Evolutionary conservation across 2,329 filamentous ascomycete genomes (phyloP), one percentile per base, ranked within the genome.

Genomic region (Thelonectria rubi): DNA sequence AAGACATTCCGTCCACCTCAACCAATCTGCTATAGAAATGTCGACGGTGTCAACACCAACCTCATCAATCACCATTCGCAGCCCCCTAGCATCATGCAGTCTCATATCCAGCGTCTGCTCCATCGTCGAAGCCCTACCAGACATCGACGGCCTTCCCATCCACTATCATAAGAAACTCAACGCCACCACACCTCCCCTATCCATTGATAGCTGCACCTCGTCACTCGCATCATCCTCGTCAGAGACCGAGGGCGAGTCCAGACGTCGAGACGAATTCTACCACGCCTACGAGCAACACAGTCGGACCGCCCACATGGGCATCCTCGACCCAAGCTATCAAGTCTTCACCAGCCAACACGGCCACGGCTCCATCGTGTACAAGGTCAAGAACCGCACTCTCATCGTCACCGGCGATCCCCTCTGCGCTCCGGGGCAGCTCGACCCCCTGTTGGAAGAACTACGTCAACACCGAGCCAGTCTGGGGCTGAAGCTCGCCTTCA

Each of bases 281-380:
- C 24, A 42, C 24, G 56, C 60, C 1, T 68, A 68, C 21, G 42
- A 62, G n/a, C 58, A 55, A 26, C 62, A 62, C 54, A 65, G 67
- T 45, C 52, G 62, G 17, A 66, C 67, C 9, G 62, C 66, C 9
- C 67, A 69, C 60, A 69, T 69, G 67, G 65, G 66, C 8, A 59
- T 69, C 30, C 67, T 69, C 40, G 67, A 69, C 20, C 65, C 65
- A 12, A 65, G 49, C 48, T 69, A 69, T 47, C 21, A 61, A 12
- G 26, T 61, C n/a, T 69, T 69, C 39, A 60, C 62, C 14, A 68
- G 65, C 54, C 62, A 48, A 46, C 43, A 56, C 9, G 62, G 65
- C 20, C 46, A 63, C 47, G 67, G 65, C 3, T 58, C 66, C 2
- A 42, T 69, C 5, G 52, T 69, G 2, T 69, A 69, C 61, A 69